Evolutionary conservation across 192 early-diverging fungal species (phyloP), one percentile per base, ranked within the genome.

Genomic region (Umbelopsis isabellina): DNA sequence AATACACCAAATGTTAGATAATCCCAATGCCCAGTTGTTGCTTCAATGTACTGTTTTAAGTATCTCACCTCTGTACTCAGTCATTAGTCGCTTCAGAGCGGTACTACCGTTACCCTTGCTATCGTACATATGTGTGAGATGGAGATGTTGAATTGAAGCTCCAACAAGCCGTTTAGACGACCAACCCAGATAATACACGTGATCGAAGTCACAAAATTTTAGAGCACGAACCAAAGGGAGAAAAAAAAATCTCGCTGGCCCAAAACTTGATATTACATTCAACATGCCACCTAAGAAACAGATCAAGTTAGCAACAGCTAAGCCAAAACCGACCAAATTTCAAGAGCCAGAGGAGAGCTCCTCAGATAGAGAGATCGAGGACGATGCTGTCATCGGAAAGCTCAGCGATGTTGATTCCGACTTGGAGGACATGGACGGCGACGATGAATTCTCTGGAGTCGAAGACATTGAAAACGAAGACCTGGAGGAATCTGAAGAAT

Each of bases 61-160:
- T 46, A 10, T 69, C 67, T 41, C 70, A 92, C 92, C 93, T 84
- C 83, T 89, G 81, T 97, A 97, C 76, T 97, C 96, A 12, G 89
- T 95, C 93, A 95, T 95, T 52, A 97, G 83, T 67, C 95, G 87
- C 82, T 93, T 94, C 46, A 95, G 77, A 44, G 94, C 93, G 25
- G 94, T 91, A 16, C 91, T 86, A 64, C 90, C 89, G 65, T 81
- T 78, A 66, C 50, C 23, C 55, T 55, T 69, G 65, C 22, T 53
- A 61, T 55, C 25, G 21, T 75, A 80, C 73, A 73, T 75, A 2
- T 35, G 55, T 11, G 33, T 35, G 16, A 25, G 55, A 12, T 35
- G 10, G 25, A 25, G 30, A 35, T 35, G 27, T 30, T 35, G 55
- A 35, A 61, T 52, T 13, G 51, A 21, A 25, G 51, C 3, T 21